Conservation (phyloP, 768 basidiomycete species). For the Lentinula sp. region DNA sequence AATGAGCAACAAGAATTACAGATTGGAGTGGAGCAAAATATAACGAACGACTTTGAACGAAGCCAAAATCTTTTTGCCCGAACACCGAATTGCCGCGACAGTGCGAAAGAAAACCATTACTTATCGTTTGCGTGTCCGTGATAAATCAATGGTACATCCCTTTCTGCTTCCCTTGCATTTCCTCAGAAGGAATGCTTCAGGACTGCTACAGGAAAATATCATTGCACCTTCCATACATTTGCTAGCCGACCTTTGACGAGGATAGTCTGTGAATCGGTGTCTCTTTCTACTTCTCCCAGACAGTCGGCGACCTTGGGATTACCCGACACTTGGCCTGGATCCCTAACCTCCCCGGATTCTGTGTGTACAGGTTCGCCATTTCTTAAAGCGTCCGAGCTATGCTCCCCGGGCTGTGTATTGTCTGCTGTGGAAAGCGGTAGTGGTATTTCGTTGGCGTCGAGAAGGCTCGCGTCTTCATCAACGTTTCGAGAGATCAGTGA, state of each 20-base stretch:
- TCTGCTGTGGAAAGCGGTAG: conserved; percentile 10
- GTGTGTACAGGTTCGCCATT: background rate
- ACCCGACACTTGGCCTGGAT: background rate
- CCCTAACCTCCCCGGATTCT: background rate
- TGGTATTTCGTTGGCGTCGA: conserved; percentile 9
- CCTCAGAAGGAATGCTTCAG: background rate
- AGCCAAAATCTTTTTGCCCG: too few species aligned
- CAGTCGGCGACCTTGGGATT: background rate
- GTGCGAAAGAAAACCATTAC: too few species aligned
- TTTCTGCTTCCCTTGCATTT: background rate
- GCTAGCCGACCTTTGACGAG: background rate
- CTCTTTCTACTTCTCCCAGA: background rate
- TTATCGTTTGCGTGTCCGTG: too few species aligned
- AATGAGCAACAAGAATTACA: background rate
- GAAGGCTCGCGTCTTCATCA: conserved; percentile 18
- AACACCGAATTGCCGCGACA: too few species aligned
- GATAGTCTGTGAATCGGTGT: background rate
- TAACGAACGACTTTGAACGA: background rate
- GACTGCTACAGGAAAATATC: too few species aligned
- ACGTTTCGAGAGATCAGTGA: conserved; percentile 11
- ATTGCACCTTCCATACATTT: conserved; percentile 2
- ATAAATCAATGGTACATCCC: too few species aligned
- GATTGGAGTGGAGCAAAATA: too few species aligned
- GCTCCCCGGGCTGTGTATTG: conserved; percentile 2
- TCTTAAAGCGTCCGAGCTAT: background rate